phyloP scores from a whole-genome alignment of 441 rosid species.

The Metrosideros polymorpha region DNA sequence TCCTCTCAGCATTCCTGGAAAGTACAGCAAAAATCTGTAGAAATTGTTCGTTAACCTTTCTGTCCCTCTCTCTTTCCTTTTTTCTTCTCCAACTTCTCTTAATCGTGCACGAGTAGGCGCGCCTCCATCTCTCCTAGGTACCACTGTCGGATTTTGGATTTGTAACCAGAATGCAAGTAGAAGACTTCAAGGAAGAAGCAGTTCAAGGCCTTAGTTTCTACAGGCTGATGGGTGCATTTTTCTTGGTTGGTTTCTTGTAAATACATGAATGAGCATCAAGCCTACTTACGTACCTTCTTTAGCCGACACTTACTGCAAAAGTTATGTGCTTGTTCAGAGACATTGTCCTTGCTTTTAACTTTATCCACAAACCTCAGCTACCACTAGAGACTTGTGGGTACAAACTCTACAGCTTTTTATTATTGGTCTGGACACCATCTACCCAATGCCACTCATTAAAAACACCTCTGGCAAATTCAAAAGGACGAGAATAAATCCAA shows the following conservation, averaged over 20 bases:
- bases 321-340: neutral
- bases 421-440: neutral
- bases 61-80: neutral
- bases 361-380: neutral
- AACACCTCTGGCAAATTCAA: neutral
- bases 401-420: neutral
- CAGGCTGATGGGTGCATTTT: accelerated
- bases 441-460: neutral
- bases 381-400: neutral
- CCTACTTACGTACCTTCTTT: neutral
- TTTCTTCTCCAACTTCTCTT: neutral
- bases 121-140: neutral
- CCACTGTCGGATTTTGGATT: neutral
- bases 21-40: neutral
- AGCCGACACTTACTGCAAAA: neutral
- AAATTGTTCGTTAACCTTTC: neutral
- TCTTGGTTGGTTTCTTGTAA: neutral
- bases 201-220: neutral
- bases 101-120: neutral
- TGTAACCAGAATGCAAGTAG: neutral
- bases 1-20: neutral
- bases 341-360: neutral
- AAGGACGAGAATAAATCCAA: neutral
- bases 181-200: neutral
- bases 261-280: neutral